Evolutionary conservation across 148 eudicot genomes (phyloP).

Genomic region (Camellia japonica): DNA sequence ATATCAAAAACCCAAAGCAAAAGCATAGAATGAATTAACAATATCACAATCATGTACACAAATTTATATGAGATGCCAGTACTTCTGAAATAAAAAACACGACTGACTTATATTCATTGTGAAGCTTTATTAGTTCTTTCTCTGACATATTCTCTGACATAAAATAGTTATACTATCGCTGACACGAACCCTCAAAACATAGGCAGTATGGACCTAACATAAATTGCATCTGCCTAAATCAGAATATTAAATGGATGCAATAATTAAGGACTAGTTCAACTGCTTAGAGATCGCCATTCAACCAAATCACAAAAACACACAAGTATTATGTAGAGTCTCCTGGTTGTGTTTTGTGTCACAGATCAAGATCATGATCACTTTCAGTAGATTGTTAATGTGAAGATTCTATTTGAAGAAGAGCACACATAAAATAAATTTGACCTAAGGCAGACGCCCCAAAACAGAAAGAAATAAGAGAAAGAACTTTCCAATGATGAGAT

Average conservation of each 20-base stretch:
- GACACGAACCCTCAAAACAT: slow-evolving; percentile 4
- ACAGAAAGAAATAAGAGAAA: not conserved
- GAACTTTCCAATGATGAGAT: not conserved
- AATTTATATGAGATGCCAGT: not conserved
- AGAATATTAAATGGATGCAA: not conserved
- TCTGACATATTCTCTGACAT: not conserved
- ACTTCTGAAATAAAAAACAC: not conserved
- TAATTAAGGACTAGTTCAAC: not conserved
- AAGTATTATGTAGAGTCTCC: not conserved
- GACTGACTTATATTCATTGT: no score
- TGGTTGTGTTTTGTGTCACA: not conserved
- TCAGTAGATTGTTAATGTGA: not conserved
- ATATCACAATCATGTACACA: not conserved
- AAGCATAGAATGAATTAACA: not conserved
- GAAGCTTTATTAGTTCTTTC: not conserved
- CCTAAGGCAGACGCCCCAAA: not conserved
- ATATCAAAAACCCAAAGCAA: slow-evolving; percentile 1
- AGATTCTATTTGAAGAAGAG: not conserved
- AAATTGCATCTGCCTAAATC: not conserved
- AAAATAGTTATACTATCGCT: not conserved
- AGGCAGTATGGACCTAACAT: not conserved
- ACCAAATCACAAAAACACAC: not conserved
- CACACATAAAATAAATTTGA: not conserved
- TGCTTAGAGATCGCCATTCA: not conserved
- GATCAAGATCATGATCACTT: not conserved